These are phyloP conservation scores for Ilyonectria mors-panacis DNA, from an alignment of 2,329 filamentous ascomycete genomes.

Conservation along the genomic window DNA sequence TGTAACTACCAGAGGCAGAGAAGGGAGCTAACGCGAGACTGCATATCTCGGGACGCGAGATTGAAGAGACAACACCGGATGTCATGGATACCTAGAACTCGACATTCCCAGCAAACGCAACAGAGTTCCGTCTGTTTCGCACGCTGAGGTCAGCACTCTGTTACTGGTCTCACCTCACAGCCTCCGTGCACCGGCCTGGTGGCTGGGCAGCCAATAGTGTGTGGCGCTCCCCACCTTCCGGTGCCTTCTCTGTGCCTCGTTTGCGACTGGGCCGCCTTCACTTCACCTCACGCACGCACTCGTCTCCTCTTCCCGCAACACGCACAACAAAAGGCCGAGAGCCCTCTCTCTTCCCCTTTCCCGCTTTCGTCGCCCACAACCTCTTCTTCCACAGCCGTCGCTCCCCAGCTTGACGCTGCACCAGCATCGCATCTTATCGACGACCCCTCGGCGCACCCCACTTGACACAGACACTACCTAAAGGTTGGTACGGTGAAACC, in stretches of 20 bases:
- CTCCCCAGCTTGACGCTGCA: constrained; percentile 1
- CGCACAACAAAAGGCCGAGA: constrained; percentile 18
- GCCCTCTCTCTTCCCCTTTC: neutral
- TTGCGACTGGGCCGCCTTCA: constrained; percentile 31
- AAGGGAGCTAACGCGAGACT: neutral
- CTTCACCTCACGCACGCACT: constrained; percentile 40
- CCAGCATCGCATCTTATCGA: constrained; percentile 8
- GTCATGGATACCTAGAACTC: neutral
- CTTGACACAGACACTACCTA: constrained; percentile 20
- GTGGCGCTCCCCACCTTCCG: constrained; percentile 43
- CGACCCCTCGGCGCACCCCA: constrained; percentile 10
- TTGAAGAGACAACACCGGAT: neutral
- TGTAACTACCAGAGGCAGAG: neutral
- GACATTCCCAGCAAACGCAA: constrained; percentile 1
- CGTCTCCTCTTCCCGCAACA: constrained; percentile 36
- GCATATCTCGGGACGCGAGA: neutral
- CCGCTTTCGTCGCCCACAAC: constrained; percentile 13
- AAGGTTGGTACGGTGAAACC: constrained; percentile 25
- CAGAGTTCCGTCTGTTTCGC: constrained; percentile 8
- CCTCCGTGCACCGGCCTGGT: constrained; percentile 19
- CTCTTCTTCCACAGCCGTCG: neutral
- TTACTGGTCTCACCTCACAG: constrained; percentile 11
- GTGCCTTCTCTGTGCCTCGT: constrained; percentile 26
- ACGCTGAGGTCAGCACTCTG: constrained; percentile 26
- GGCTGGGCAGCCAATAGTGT: constrained; percentile 45